Conservation (phyloP, 345 rosid genomes). For the Atalantia buxifolia region DNA sequence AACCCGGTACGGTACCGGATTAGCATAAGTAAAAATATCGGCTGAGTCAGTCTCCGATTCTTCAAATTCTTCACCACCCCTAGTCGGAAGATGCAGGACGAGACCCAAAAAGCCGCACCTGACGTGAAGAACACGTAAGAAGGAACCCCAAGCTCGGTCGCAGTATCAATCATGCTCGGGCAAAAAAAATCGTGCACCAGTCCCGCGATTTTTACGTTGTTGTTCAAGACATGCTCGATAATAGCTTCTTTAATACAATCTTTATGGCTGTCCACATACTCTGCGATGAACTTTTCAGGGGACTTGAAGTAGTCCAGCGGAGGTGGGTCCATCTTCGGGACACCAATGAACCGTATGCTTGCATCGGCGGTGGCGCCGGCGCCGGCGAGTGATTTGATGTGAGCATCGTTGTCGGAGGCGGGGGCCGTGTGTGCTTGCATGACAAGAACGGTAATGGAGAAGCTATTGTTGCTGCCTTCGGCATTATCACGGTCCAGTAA, state of each 20-base stretch:
- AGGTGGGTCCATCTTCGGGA: not conserved
- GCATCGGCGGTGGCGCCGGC: not conserved
- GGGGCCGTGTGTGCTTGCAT: not conserved
- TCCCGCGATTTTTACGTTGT: conserved; percentile 19
- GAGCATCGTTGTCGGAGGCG: not conserved
- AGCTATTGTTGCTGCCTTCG: conserved; percentile 10
- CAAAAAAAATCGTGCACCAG: conserved; percentile 38
- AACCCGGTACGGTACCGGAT: conserved; percentile 19
- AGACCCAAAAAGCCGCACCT: conserved; percentile 24
- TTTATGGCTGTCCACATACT: conserved; percentile 13
- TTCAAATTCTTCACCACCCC: conserved; percentile 3
- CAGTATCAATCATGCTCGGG: conserved; percentile 32
- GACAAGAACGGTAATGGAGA: conserved; percentile 26
- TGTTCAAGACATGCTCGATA: not conserved
- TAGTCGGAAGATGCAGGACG: conserved; percentile 12
- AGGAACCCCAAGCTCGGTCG: conserved; percentile 32
- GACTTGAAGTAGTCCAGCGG: not conserved
- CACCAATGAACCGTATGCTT: conserved; percentile 18
- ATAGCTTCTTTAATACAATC: conserved; percentile 19
- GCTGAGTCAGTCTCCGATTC: not conserved
- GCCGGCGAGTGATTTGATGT: conserved; percentile 10
- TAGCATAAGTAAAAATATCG: conserved; percentile 12
- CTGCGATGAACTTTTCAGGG: not conserved
- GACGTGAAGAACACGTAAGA: conserved; percentile 32
- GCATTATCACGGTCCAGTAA: too few species aligned